Percentiles rank a stretch among this genome's conserved stretches.
phyloP scores from a whole-genome alignment of 176 grass and related monocot genomes.

The Elaeis guineensis region DNA sequence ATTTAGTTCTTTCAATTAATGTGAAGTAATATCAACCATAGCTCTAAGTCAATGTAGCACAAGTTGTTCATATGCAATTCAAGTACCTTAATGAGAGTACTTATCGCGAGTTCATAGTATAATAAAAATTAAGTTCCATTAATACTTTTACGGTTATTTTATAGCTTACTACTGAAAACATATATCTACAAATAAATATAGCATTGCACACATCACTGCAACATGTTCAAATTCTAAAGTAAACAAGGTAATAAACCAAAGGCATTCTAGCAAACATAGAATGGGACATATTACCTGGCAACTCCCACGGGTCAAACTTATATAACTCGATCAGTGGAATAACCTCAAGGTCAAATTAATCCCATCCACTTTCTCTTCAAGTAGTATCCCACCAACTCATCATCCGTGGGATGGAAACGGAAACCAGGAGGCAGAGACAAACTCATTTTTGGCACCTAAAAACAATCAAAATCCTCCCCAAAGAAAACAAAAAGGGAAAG shows the following conservation, averaged over 20 bases:
- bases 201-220: too few relatives aligned
- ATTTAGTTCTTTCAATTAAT: too few relatives aligned
- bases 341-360: conserved; percentile 86
- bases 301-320: conserved; percentile 95
- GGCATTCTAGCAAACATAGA: conserved; percentile 17
- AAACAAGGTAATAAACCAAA: neutral
- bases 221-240: too few relatives aligned
- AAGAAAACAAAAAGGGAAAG: neutral
- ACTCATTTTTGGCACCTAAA: conserved; percentile 23
- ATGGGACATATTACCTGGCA: conserved; percentile 54
- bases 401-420: conserved; percentile 93
- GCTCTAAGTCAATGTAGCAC: too few relatives aligned
- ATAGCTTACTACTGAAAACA: too few relatives aligned
- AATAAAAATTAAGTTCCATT: too few relatives aligned
- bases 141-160: too few relatives aligned
- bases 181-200: too few relatives aligned
- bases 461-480: conserved; percentile 3
- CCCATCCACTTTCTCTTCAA: conserved; percentile 88
- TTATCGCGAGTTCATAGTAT: too few relatives aligned
- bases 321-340: conserved; percentile 87
- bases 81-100: too few relatives aligned
- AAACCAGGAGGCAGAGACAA: conserved; percentile 75
- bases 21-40: too few relatives aligned
- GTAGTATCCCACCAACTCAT: conserved; percentile 91
- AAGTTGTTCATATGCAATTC: too few relatives aligned